A percentile compares a stretch with the other conserved stretches of the same genome.
These are phyloP conservation scores for Metschnikowia peoriensis DNA, from an alignment of 805 yeast genomes.

Conservation along the genomic window DNA sequence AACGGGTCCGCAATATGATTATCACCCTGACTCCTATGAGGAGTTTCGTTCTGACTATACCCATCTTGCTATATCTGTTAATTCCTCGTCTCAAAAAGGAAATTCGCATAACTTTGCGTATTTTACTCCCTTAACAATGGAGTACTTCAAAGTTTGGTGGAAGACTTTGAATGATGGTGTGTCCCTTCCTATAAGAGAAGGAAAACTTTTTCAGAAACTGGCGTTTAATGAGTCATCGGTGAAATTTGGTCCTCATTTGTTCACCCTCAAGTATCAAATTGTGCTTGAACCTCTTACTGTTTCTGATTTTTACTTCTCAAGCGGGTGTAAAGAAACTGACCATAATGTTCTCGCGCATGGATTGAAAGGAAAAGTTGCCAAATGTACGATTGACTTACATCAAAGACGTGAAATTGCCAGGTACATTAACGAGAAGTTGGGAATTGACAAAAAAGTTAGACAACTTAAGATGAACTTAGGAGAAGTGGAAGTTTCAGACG, in stretches of 20 bases:
- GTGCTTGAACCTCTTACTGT: slow-evolving; percentile 39
- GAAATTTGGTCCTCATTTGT: slow-evolving; percentile 39
- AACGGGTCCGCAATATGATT: slow-evolving; percentile 54
- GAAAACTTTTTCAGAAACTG: slow-evolving; percentile 27
- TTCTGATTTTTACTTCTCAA: slow-evolving; percentile 36
- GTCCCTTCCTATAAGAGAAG: slow-evolving; percentile 37
- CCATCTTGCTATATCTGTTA: slow-evolving; percentile 49
- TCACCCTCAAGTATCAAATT: slow-evolving; percentile 41
- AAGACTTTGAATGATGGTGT: slow-evolving; percentile 29
- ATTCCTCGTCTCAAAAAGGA: slow-evolving; percentile 30
- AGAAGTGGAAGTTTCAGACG: slow-evolving; percentile 63
- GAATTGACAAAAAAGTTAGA: slow-evolving; percentile 37
- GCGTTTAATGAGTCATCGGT: slow-evolving; percentile 25
- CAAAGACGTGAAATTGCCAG: slow-evolving; percentile 37
- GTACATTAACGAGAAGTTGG: slow-evolving; percentile 38
- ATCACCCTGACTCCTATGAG: slow-evolving; percentile 72
- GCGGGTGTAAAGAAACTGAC: slow-evolving; percentile 21
- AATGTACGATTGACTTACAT: slow-evolving; percentile 38
- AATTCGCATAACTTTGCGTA: slow-evolving; percentile 35
- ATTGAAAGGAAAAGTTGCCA: slow-evolving; percentile 33
- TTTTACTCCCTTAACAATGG: slow-evolving; percentile 38
- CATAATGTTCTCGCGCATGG: slow-evolving; percentile 37
- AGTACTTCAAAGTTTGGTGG: slow-evolving; percentile 46
- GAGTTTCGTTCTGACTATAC: slow-evolving; percentile 82
- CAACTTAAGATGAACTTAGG: slow-evolving; percentile 63